phyloP scores from a whole-genome alignment of 768 basidiomycete genomes.

The Mycena galopus region DNA sequence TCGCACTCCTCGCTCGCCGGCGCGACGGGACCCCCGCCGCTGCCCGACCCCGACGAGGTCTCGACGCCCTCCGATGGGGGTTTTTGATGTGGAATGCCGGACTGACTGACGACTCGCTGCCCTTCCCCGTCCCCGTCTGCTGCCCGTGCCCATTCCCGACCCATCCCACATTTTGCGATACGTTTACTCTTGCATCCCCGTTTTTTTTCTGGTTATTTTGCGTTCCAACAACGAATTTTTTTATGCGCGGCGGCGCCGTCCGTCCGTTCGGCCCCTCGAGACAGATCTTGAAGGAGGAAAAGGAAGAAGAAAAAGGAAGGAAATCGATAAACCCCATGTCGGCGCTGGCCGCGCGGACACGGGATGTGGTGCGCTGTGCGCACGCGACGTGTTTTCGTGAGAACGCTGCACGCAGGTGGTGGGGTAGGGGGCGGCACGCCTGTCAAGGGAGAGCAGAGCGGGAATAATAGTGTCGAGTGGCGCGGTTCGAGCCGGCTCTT shows the following conservation, averaged over 20 bases:
- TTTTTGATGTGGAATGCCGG: slow-evolving; percentile 47
- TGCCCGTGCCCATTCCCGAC: slow-evolving; percentile 30
- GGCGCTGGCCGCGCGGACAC: neutral
- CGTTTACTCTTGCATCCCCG: slow-evolving; percentile 46
- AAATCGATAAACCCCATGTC: slow-evolving; percentile 10
- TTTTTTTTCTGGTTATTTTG: slow-evolving; percentile 41
- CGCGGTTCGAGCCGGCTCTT: slow-evolving; percentile 23
- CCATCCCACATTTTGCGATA: slow-evolving; percentile 48
- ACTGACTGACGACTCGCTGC: neutral
- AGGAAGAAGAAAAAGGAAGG: slow-evolving; percentile 8
- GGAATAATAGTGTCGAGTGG: neutral
- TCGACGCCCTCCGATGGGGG: slow-evolving; percentile 63
- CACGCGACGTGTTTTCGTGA: slow-evolving; percentile 21
- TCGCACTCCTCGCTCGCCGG: slow-evolving; percentile 49
- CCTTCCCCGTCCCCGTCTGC: neutral
- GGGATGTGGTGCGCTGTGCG: slow-evolving; percentile 11
- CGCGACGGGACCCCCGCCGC: slow-evolving; percentile 51
- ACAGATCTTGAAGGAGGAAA: no score
- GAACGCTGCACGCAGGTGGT: slow-evolving; percentile 1
- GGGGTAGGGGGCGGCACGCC: neutral
- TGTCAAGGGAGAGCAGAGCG: slow-evolving; percentile 12
- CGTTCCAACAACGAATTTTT: slow-evolving; percentile 41
- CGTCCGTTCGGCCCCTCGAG: neutral
- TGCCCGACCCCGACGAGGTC: slow-evolving; percentile 45
- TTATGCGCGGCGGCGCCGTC: slow-evolving; percentile 24